Percentiles rank a stretch among this genome's conserved stretches.
Evolutionary conservation across 148 eudicot species (phyloP).

Genomic region (Silene conica): DNA sequence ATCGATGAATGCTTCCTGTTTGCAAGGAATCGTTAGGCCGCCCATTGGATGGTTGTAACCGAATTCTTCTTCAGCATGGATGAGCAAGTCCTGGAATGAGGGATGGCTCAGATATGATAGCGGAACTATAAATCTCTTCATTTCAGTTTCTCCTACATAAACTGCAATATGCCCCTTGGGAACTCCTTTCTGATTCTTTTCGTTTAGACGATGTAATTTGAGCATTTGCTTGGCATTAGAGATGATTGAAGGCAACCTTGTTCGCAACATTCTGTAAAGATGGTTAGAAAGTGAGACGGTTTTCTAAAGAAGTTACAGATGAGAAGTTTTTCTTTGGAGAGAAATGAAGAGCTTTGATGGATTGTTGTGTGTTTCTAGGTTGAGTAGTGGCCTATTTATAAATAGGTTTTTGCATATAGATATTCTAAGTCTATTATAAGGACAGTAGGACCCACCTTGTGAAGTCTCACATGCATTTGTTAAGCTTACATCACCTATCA

Average conservation of each 20-base stretch:
- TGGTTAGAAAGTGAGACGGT: neutral
- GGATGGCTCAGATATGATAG: slow-evolving; percentile 44
- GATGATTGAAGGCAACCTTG: slow-evolving; percentile 10
- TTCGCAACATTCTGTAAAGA: slow-evolving; percentile 4
- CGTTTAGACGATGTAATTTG: slow-evolving; percentile 2
- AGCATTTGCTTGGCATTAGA: slow-evolving; percentile 29
- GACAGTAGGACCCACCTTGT: slow-evolving; percentile 16
- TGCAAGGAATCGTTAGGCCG: slow-evolving; percentile 51
- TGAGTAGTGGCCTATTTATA: slow-evolving; percentile 19
- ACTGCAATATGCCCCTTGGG: slow-evolving; percentile 49
- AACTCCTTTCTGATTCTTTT: slow-evolving; percentile 22
- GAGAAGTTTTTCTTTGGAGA: neutral
- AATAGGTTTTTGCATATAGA: slow-evolving; percentile 1
- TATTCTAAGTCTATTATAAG: neutral
- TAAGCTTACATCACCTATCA: neutral
- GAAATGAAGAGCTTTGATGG: slow-evolving; percentile 9
- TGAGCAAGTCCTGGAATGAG: slow-evolving; percentile 37
- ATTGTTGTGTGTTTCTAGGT: slow-evolving; percentile 1
- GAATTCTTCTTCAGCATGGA: slow-evolving; percentile 46
- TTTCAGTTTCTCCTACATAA: slow-evolving; percentile 42
- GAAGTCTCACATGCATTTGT: slow-evolving; percentile 21
- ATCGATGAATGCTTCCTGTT: slow-evolving; percentile 37
- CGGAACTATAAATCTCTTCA: slow-evolving; percentile 45
- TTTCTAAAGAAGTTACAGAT: neutral
- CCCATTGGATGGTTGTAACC: slow-evolving; percentile 51